Evolutionary conservation across 2,329 filamentous ascomycete species (phyloP), one percentile per base, ranked within the genome.

Genomic region (Verticillium zaregamsianum): DNA sequence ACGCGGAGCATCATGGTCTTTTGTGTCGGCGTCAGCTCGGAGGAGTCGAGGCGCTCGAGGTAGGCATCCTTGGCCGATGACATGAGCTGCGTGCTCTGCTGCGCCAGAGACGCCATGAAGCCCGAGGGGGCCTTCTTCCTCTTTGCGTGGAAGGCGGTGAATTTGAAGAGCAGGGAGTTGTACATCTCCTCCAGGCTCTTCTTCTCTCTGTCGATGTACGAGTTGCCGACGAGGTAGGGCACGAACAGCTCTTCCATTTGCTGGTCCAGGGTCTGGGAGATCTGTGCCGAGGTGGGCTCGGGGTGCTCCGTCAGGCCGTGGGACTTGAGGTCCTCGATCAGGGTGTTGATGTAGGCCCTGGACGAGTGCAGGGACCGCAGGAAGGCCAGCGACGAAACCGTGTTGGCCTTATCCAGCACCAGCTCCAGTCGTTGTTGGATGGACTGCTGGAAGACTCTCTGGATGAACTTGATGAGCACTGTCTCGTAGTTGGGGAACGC

Each of bases 401-500:
- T 91, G 66, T 92, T 90, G 17, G 95, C 95, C 77, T 98, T 98
- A 68, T 97, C 93, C 57, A 99, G 80, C 3, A 99, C 93, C 86
- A 96, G 91, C 73, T 99, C 95, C 11, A 99, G 82, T 15, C 94
- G 86, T 74, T 98, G 94, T 76, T 99, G 96, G 65, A 99, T 93
- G 2, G 94, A 98, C 75, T 99, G 95, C 72, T 99, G 95, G 71
- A 99, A 99, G 12, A 99, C 90, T 67, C 95, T 86, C 75, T 99
- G 95, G 59, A 99, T 84, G 69, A 99, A 99, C 69, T 94, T 94
- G 66, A 89, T 89, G 58, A 99, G 80, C 1, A 99, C 95, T 63
- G 94, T 93, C 69, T 99, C 95, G 68, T 96, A 94, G 74, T 93
- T 97, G 0, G 95, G 95, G 71, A 99, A 99, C 0, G 95, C 94